Percentiles rank a stretch among this genome's conserved stretches.
phyloP scores from a whole-genome alignment of 257 asterid species.

The Fraxinus americana region DNA sequence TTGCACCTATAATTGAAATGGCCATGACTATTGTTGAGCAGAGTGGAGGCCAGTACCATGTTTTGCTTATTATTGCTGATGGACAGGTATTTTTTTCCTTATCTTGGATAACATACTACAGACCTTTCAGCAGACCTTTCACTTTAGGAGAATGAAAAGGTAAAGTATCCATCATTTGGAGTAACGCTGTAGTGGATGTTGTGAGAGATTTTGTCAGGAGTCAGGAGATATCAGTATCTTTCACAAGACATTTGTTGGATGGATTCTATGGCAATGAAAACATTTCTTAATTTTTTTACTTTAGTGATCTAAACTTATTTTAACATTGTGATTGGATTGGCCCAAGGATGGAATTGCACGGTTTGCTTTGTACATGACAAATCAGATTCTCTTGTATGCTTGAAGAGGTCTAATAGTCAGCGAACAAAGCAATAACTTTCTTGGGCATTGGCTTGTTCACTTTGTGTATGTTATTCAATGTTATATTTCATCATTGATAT shows the following conservation, averaged over 20 bases:
- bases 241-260: background rate
- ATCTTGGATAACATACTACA: background rate
- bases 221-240: background rate
- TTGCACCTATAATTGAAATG: slow-evolving; percentile 89
- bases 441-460: background rate
- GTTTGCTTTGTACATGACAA: background rate
- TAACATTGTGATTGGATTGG: background rate
- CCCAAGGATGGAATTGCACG: background rate
- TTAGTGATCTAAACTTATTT: background rate
- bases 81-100: slow-evolving; percentile 66
- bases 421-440: background rate
- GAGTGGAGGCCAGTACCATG: slow-evolving; percentile 64
- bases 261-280: background rate
- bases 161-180: background rate
- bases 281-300: background rate
- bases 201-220: background rate
- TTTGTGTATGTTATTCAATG: background rate
- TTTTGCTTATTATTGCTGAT: slow-evolving; percentile 67
- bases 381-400: background rate
- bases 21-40: slow-evolving; percentile 90
- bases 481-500: background rate
- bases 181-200: background rate
- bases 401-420: background rate
- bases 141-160: background rate
- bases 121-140: background rate